phyloP scores from a whole-genome alignment of 495 filamentous ascomycete species.

The Oidiodendron maius region DNA sequence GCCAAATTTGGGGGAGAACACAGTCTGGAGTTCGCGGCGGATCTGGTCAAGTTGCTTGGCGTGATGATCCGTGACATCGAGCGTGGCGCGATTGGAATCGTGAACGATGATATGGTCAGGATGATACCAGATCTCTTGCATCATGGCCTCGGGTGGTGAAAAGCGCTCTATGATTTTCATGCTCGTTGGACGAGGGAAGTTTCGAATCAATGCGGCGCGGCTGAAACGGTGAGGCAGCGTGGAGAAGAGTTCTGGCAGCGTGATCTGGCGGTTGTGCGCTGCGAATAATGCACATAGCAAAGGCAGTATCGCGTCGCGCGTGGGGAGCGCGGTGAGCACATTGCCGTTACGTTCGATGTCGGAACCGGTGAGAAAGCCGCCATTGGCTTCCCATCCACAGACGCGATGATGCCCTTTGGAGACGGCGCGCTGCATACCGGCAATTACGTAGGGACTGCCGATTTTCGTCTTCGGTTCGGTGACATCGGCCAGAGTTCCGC shows the following conservation, averaged over 20 bases:
- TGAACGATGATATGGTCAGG: slow-evolving; percentile 9
- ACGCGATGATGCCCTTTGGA: slow-evolving; percentile 6
- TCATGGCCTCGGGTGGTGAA: slow-evolving; percentile 5
- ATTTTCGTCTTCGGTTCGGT: slow-evolving; percentile 10
- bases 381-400: slow-evolving; percentile 10
- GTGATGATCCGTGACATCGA: not conserved
- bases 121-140: slow-evolving; percentile 9
- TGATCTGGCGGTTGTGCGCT: slow-evolving; percentile 6
- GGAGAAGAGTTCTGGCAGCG: slow-evolving; percentile 9
- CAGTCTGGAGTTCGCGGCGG: slow-evolving; percentile 5
- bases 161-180: slow-evolving; percentile 10
- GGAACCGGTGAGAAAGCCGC: slow-evolving; percentile 5
- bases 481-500: slow-evolving; percentile 2
- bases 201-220: slow-evolving; percentile 9
- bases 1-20: slow-evolving; percentile 5
- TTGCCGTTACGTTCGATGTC: slow-evolving; percentile 10
- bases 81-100: slow-evolving; percentile 2
- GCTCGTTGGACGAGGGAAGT: slow-evolving; percentile 10
- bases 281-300: slow-evolving; percentile 9
- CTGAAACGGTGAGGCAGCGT: slow-evolving; percentile 9
- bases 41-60: slow-evolving; percentile 8
- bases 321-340: slow-evolving; percentile 8
- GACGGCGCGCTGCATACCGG: slow-evolving; percentile 7
- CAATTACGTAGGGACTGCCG: slow-evolving; percentile 9
- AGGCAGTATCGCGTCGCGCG: slow-evolving; percentile 6